phyloP scores from a whole-genome alignment of 2,329 filamentous ascomycete species.

The Phialophora expanda region DNA sequence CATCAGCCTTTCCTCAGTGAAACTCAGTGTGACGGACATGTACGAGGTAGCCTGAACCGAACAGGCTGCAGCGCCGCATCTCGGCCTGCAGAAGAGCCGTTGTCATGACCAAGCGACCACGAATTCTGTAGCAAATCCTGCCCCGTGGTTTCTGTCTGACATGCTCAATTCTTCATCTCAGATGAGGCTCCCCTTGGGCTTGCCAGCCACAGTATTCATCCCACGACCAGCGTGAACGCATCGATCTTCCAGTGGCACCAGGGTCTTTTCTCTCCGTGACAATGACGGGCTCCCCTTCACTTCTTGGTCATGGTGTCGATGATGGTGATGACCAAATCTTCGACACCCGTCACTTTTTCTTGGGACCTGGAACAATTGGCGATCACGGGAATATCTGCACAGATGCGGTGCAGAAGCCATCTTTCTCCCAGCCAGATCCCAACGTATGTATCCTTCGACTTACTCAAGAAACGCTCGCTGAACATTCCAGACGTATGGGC shows the following conservation, averaged over 20 bases:
- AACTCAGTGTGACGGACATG: background rate
- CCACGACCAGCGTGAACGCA: background rate
- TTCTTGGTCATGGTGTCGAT: background rate
- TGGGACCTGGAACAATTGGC: slow-evolving; percentile 29
- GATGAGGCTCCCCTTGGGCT: background rate
- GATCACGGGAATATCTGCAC: background rate
- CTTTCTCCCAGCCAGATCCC: background rate
- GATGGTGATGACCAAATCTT: slow-evolving; percentile 22
- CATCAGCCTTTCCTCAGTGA: background rate
- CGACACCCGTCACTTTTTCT: slow-evolving; percentile 22
- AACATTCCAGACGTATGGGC: background rate
- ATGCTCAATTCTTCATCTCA: background rate
- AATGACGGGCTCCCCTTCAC: background rate
- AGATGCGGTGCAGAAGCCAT: background rate
- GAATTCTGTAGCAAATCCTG: background rate
- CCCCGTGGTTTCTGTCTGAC: background rate
- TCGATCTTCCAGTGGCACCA: background rate
- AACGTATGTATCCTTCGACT: background rate
- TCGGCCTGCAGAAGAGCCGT: background rate
- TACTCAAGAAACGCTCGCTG: background rate
- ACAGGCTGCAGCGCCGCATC: slow-evolving; percentile 5
- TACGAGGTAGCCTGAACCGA: background rate
- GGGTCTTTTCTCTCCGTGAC: background rate
- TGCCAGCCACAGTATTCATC: background rate
- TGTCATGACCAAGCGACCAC: background rate